phyloP scores from a whole-genome alignment of 1,139 yeast genomes.

The Blastobotrys petasosporus region DNA sequence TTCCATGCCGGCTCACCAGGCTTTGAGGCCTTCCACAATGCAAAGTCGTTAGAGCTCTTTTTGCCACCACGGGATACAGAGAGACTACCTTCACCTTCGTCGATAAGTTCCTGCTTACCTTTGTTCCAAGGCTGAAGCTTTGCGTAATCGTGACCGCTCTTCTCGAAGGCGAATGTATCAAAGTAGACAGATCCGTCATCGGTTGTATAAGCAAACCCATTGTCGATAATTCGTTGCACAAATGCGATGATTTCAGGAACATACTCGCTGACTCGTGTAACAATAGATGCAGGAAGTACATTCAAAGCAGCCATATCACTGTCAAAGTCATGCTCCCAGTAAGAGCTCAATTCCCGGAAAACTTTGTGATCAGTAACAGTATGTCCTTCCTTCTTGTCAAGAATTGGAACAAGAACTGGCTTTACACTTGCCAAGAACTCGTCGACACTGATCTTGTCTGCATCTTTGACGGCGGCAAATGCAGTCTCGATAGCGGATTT shows the following conservation, averaged over 20 bases:
- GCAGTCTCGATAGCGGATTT: slow-evolving; percentile 59
- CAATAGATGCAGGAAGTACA: slow-evolving; percentile 75
- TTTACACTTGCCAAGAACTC: slow-evolving; percentile 50
- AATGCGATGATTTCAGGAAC: slow-evolving; percentile 84
- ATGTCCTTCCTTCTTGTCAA: slow-evolving; percentile 69
- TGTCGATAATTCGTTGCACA: slow-evolving; percentile 64
- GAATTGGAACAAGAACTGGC: slow-evolving; percentile 66
- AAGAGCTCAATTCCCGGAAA: slow-evolving; percentile 76
- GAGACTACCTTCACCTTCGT: slow-evolving; percentile 94
- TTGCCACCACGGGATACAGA: slow-evolving; percentile 51
- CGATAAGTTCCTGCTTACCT: slow-evolving; percentile 76
- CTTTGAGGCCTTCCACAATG: slow-evolving; percentile 93
- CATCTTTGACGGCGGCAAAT: slow-evolving; percentile 30
- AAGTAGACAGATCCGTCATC: slow-evolving; percentile 84
- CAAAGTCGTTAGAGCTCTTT: slow-evolving; percentile 78
- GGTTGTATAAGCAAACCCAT: slow-evolving; percentile 82
- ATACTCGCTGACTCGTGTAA: slow-evolving; percentile 95
- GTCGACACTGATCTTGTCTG: slow-evolving; percentile 26
- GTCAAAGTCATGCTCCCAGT: slow-evolving; percentile 82
- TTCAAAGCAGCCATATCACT: slow-evolving; percentile 80
- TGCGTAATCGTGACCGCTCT: slow-evolving; percentile 68
- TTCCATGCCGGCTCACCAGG: slow-evolving; percentile 97
- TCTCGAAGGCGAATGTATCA: slow-evolving; percentile 78
- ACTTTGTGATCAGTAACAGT: slow-evolving; percentile 78
- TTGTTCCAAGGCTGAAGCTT: slow-evolving; percentile 98